Base-by-base conservation (phyloP, 345 rosid genomes). In the Citrus cavaleriei region DNA sequence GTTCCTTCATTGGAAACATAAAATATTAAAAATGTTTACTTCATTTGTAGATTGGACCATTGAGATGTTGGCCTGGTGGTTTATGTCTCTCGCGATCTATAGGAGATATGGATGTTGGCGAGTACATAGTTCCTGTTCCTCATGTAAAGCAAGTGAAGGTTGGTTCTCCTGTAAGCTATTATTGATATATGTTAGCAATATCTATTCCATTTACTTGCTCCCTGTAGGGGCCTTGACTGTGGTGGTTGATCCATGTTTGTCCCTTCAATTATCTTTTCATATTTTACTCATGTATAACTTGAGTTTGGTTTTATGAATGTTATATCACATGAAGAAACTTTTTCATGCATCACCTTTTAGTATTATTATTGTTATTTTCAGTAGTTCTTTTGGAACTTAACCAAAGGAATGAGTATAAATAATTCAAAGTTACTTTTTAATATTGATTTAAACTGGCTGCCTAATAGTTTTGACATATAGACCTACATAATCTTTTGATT, bases 61-160 rank as follows among this genome's bases (percentile, higher is more conserved):
- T 97, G 84, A 88, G 99, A 87, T 97, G 99, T 90, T 97, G 99
- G 99, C 99, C 99, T 54, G 99, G 99, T 80, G 99, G 99, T 78
- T 83, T 97, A 79, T 97, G 99, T 85, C 98, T 97, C 79, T 97
- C 99, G 64, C 90, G 99, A 87, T 97, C 99, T 49, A 94, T 97
- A 65, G 99, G 99, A 67, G 99, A 97, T 83, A 78, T 91, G 83
- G 99, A 97, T 85, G 95, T 94, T 55, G 99, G 99, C 40, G 98
- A 94, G 83, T 94, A 75, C 88, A 94, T 97, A 83, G 98, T 97
- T 82, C 98, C 99, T 77, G 96, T 97, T 86, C 99, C 99, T 75
- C 85, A 93, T 70, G 98, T 97, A 70, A 97, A 97, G 89, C 99
- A 97, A 97, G 92, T 96, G 64, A 96, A 96, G 98, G 99, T 96